phyloP scores from a whole-genome alignment of 345 rosid species.

The Eucalyptus coolabah region DNA sequence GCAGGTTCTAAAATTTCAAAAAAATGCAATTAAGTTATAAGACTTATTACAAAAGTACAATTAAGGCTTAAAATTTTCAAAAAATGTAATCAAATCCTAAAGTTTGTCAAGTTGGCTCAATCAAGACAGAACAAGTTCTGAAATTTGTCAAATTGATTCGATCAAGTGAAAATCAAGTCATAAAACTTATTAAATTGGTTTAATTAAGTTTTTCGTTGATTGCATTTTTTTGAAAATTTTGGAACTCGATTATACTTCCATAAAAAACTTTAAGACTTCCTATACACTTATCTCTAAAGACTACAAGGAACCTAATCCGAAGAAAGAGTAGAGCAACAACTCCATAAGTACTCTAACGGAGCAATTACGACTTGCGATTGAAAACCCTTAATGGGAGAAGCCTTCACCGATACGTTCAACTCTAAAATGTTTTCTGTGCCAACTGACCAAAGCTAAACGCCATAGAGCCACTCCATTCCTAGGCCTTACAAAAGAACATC shows the following conservation, averaged over 20 bases:
- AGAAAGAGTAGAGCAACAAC: background rate
- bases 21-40: too few relatives aligned
- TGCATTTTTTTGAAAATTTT: too few relatives aligned
- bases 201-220: too few relatives aligned
- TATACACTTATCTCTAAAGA: background rate
- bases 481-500: too few relatives aligned
- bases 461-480: background rate
- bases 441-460: background rate
- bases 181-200: background rate
- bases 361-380: background rate
- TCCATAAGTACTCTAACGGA: background rate
- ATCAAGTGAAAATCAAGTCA: background rate
- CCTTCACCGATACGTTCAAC: background rate
- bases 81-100: too few relatives aligned
- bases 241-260: fast-evolving
- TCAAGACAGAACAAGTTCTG: too few relatives aligned
- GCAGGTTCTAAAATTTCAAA: too few relatives aligned
- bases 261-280: too few relatives aligned
- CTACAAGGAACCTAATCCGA: background rate
- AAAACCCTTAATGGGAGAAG: background rate
- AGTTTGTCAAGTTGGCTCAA: too few relatives aligned
- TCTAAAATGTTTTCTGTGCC: background rate
- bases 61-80: too few relatives aligned
- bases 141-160: too few relatives aligned
- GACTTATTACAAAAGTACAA: too few relatives aligned